These are phyloP conservation scores for Pythium sukuiense DNA, from an alignment of 352 stramenopile genomes.

Conservation along the genomic window DNA sequence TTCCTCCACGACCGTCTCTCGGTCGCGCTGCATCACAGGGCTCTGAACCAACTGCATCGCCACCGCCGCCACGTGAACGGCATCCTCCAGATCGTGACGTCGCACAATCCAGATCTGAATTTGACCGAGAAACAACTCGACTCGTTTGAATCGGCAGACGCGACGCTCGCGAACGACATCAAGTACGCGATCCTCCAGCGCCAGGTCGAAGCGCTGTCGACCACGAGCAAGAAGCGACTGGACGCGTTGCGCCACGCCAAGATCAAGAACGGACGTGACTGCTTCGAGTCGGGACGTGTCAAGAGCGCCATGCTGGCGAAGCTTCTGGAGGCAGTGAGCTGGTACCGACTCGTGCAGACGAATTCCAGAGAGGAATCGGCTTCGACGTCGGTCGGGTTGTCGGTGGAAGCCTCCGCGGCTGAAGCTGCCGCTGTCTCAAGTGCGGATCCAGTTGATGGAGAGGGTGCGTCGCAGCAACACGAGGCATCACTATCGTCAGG, in stretches of 20 bases:
- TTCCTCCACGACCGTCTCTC: slow-evolving; percentile 60
- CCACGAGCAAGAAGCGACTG: slow-evolving; percentile 46
- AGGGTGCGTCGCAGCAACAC: neutral
- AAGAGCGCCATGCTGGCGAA: slow-evolving; percentile 72
- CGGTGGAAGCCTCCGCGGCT: slow-evolving; percentile 13
- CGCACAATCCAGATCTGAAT: slow-evolving; percentile 75
- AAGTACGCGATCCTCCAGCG: slow-evolving; percentile 68
- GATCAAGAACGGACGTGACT: slow-evolving; percentile 61
- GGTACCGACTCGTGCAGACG: slow-evolving; percentile 83
- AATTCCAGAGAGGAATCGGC: slow-evolving; percentile 69
- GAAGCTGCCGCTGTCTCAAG: neutral
- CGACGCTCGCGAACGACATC: slow-evolving; percentile 75
- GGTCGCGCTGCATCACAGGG: slow-evolving; percentile 58
- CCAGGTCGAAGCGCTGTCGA: slow-evolving; percentile 53
- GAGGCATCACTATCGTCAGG: slow-evolving; percentile 8
- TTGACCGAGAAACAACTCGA: slow-evolving; percentile 82
- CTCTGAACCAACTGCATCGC: slow-evolving; percentile 79
- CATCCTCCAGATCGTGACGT: slow-evolving; percentile 80
- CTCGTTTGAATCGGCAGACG: slow-evolving; percentile 68
- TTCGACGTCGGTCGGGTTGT: slow-evolving; percentile 43
- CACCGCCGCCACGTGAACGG: slow-evolving; percentile 71
- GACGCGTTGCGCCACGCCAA: slow-evolving; percentile 52
- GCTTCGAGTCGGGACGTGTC: slow-evolving; percentile 53
- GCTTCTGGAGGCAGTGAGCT: slow-evolving; percentile 79
- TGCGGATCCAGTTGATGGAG: neutral